Percentiles rank a stretch among this genome's conserved stretches.
phyloP scores from a whole-genome alignment of 2,329 filamentous ascomycete species.

The Rhytidhysteron rufulum region DNA sequence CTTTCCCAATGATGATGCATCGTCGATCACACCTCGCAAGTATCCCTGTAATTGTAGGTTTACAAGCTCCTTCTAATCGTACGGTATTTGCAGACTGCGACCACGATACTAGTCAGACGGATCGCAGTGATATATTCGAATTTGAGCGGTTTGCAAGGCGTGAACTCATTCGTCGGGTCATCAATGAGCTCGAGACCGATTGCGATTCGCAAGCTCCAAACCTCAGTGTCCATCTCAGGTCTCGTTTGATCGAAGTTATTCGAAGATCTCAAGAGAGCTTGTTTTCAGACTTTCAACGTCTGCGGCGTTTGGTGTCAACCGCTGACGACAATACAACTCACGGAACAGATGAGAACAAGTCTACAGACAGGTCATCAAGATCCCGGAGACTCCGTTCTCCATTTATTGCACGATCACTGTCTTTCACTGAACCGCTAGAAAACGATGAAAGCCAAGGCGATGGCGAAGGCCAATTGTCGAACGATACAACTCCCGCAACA shows the following conservation, averaged over 20 bases:
- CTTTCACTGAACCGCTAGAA: no score
- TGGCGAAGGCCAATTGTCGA: no score
- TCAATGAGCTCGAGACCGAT: not conserved
- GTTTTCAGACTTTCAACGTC: not conserved
- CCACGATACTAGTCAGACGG: not conserved
- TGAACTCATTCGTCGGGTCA: not conserved
- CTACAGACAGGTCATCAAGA: no score
- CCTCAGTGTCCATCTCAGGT: not conserved
- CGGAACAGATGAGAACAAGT: no score
- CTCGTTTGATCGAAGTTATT: not conserved
- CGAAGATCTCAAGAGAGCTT: not conserved
- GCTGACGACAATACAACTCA: no score
- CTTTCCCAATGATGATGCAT: conserved; percentile 1
- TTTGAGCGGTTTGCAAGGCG: not conserved
- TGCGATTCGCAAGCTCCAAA: not conserved
- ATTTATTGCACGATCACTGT: no score
- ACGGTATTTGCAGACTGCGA: not conserved
- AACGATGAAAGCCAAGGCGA: no score
- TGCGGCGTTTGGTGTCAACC: no score
- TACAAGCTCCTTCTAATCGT: not conserved
- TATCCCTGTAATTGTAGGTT: not conserved
- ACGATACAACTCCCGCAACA: no score
- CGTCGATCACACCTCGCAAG: not conserved
- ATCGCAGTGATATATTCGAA: not conserved
- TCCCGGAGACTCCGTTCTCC: no score